Percentiles rank a stretch among this genome's conserved stretches.
Evolutionary conservation across 768 basidiomycete genomes (phyloP).

Genomic region (Gelatoporia subvermispora): DNA sequence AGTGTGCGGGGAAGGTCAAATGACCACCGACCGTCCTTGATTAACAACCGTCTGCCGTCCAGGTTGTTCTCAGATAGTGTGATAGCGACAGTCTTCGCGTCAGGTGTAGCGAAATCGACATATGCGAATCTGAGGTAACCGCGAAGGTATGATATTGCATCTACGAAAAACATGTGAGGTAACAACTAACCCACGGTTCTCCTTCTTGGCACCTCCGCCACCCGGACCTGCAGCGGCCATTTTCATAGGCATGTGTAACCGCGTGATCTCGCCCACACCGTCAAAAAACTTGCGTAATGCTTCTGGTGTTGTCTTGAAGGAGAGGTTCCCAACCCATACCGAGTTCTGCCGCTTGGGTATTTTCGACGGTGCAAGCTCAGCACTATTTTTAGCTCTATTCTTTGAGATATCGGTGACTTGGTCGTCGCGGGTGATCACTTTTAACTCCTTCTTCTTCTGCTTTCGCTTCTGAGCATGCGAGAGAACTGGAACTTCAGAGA

Average conservation of each 20-base stretch:
- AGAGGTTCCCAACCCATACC: slow-evolving; percentile 93
- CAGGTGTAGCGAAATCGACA: slow-evolving; percentile 82
- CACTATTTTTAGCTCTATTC: slow-evolving; percentile 36
- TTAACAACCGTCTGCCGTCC: slow-evolving; percentile 82
- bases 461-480: slow-evolving; percentile 73
- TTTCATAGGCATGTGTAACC: slow-evolving; percentile 85
- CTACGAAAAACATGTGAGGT: neutral
- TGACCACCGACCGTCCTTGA: slow-evolving; percentile 77
- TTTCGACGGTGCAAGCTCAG: slow-evolving; percentile 24
- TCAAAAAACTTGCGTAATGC: slow-evolving; percentile 69
- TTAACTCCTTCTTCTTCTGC: slow-evolving; percentile 49
- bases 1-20: neutral
- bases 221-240: slow-evolving; percentile 36
- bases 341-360: slow-evolving; percentile 69
- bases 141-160: neutral
- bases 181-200: slow-evolving; percentile 72
- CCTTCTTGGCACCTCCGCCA: slow-evolving; percentile 39
- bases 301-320: slow-evolving; percentile 81
- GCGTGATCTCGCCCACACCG: slow-evolving; percentile 66
- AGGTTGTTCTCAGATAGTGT: slow-evolving; percentile 75
- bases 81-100: slow-evolving; percentile 73
- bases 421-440: slow-evolving; percentile 1
- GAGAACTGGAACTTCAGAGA: slow-evolving; percentile 40
- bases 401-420: slow-evolving; percentile 22
- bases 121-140: slow-evolving; percentile 78